phyloP scores from a whole-genome alignment of 2,329 filamentous ascomycete species.

The Penicillium glabrum region DNA sequence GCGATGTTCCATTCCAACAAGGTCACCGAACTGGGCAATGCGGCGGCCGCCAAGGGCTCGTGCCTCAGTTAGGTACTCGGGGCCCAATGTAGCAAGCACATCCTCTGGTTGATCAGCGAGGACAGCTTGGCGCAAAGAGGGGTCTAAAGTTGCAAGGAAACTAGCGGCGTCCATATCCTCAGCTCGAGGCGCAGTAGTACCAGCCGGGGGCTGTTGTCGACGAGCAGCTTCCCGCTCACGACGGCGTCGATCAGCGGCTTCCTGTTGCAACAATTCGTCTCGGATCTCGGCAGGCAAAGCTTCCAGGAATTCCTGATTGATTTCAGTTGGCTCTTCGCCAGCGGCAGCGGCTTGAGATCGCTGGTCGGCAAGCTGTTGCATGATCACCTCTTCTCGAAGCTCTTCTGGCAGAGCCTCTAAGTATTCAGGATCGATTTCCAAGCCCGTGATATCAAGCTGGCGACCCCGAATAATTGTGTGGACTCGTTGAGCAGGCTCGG shows the following conservation, averaged over 20 bases:
- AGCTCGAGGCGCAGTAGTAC: constrained; percentile 53
- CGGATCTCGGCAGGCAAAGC: constrained; percentile 88
- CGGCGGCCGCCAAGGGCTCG: constrained; percentile 65
- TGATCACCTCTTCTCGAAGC: constrained; percentile 91
- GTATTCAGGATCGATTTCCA: constrained; percentile 93
- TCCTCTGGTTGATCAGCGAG: constrained; percentile 91
- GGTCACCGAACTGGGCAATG: constrained; percentile 54
- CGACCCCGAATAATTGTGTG: constrained; percentile 82
- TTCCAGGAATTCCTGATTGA: constrained; percentile 90
- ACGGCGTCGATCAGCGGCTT: constrained; percentile 82
- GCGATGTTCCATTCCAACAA: constrained; percentile 35
- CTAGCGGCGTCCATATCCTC: constrained; percentile 91
- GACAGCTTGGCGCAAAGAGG: constrained; percentile 78
- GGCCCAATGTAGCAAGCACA: constrained; percentile 77
- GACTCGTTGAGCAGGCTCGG: constrained; percentile 60
- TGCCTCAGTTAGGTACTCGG: constrained; percentile 82
- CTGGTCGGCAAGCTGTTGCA: constrained; percentile 80
- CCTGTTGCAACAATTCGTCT: constrained; percentile 85
- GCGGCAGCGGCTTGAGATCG: constrained; percentile 72
- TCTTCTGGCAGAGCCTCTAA: constrained; percentile 97
- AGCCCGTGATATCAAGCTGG: constrained; percentile 86
- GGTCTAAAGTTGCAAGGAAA: constrained; percentile 87
- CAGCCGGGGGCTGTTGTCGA: constrained; percentile 58
- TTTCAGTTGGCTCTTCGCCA: constrained; percentile 64
- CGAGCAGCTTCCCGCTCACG: constrained; percentile 80